Base-by-base conservation (phyloP, 441 rosid genomes). In the Pelargonium australe region DNA sequence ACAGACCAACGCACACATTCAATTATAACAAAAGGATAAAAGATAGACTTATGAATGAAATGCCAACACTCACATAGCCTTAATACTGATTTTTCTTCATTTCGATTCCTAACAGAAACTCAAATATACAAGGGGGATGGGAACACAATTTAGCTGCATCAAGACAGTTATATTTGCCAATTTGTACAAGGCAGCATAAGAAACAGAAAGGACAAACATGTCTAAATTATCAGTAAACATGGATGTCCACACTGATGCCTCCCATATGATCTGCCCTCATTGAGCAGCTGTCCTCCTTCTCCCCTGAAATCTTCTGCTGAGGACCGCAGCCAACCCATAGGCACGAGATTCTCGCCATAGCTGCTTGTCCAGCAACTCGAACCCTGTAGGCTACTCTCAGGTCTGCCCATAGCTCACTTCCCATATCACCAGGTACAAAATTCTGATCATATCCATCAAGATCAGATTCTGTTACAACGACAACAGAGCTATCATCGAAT, bases 171-270 rank as follows among this genome's bases (percentile, higher is more conserved):
- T 20, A 80, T 80, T 80, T 23, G 25, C 14, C 51, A 57, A 14
- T 34, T 71, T 72, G 72, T 70, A 68, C 13, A 8, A 23, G 60
- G 19, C 60, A 6, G 60, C 60, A 53, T 6, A 60, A 17, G 20
- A 57, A 79, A 75, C 41, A 68, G 28, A 72, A 51, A 40, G 3
- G 64, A 41, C 63, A 71, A 68, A 53, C 60, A n/a, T 53, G 23
- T 7, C 61, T 17, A 55, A 55, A 55, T 68, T 65, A 77, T 91
- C 79, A 91, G 82, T 85, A 94, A 76, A 94, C 95, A 34, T 84
- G 93, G 76, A 94, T 94, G 81, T 86, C 96, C 12, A 94, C 95
- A 65, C 82, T 87, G 45, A 91, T 86, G 67, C 95, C 87, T 78
- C 91, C 84, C 79, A 87, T 65, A 57, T 78, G 87, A 78, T 68